Percentiles rank a stretch among this genome's conserved stretches.
These are phyloP conservation scores for Colletotrichum sp. DNA, from an alignment of 2,329 filamentous ascomycete species.

Conservation along the genomic window DNA sequence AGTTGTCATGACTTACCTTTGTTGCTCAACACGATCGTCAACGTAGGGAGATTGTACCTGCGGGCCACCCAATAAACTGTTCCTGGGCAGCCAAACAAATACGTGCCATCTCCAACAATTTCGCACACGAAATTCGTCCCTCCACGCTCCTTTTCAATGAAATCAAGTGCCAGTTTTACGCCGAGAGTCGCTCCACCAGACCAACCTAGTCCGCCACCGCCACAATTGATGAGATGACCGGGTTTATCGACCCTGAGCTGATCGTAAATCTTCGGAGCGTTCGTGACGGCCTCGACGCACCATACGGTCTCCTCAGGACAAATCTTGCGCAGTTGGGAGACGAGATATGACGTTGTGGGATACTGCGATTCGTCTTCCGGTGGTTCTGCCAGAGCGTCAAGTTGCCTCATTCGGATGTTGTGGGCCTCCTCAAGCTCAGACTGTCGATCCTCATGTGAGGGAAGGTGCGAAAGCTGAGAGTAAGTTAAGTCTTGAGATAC, in stretches of 20 bases:
- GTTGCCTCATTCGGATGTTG: constrained; percentile 61
- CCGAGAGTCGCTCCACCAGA: constrained; percentile 77
- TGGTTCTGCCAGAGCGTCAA: constrained; percentile 62
- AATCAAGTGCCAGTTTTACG: constrained; percentile 71
- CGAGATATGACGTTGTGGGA: constrained; percentile 40
- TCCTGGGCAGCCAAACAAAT: constrained; percentile 58
- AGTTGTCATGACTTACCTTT: constrained; percentile 43
- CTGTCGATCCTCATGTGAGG: constrained; percentile 60
- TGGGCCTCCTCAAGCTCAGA: constrained; percentile 63
- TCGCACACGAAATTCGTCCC: constrained; percentile 56
- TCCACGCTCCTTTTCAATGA: constrained; percentile 39
- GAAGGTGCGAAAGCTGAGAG: constrained; percentile 70
- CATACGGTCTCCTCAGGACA: constrained; percentile 66
- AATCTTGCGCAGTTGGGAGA: constrained; percentile 28
- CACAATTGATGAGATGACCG: constrained; percentile 81
- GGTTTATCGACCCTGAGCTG: constrained; percentile 72
- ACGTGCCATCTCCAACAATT: constrained; percentile 63
- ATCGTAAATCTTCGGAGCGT: constrained; percentile 70
- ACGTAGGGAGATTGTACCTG: constrained; percentile 57
- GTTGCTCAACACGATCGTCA: constrained; percentile 63
- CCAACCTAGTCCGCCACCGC: constrained; percentile 82
- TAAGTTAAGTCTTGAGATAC: constrained; percentile 38
- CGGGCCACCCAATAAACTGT: constrained; percentile 62
- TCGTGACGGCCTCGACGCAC: constrained; percentile 80
- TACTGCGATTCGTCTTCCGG: constrained; percentile 57